These are phyloP conservation scores for Nemania abortiva DNA, from an alignment of 2,329 filamentous ascomycete species.

Conservation along the genomic window DNA sequence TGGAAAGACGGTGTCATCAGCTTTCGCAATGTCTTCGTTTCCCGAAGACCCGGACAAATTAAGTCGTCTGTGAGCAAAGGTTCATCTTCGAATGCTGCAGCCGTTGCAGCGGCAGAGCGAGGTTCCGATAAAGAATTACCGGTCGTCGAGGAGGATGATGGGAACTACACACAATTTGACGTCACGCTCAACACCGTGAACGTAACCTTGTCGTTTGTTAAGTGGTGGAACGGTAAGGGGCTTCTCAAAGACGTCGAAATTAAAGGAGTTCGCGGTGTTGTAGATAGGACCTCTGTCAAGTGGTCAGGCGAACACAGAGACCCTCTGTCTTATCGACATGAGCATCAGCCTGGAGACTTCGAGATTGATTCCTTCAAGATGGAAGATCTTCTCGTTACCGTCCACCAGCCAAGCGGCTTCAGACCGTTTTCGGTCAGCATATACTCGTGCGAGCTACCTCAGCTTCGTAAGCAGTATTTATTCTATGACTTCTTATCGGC, in stretches of 20 bases:
- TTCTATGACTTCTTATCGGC: slow-evolving; percentile 98
- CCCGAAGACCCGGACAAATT: slow-evolving; percentile 85
- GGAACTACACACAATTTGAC: slow-evolving; percentile 98
- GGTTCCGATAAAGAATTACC: slow-evolving; percentile 61
- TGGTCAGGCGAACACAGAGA: slow-evolving; percentile 79
- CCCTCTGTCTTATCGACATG: slow-evolving; percentile 87
- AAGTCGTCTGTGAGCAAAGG: slow-evolving; percentile 91
- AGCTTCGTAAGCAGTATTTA: slow-evolving; percentile 93
- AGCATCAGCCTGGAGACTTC: slow-evolving; percentile 92
- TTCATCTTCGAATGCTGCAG: slow-evolving; percentile 84
- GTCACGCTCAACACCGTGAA: slow-evolving; percentile 95
- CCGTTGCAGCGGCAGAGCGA: slow-evolving; percentile 81
- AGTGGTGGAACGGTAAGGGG: slow-evolving; percentile 98
- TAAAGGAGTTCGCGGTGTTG: slow-evolving; percentile 89
- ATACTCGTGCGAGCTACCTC: slow-evolving; percentile 93
- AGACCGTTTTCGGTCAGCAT: slow-evolving; percentile 96
- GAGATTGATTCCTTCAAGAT: slow-evolving; percentile 97
- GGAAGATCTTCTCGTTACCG: slow-evolving; percentile 89
- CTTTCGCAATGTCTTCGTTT: slow-evolving; percentile 97
- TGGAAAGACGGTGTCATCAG: slow-evolving; percentile 97
- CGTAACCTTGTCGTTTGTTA: slow-evolving; percentile 95
- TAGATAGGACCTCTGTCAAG: slow-evolving; percentile 86
- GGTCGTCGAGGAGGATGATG: slow-evolving; percentile 77
- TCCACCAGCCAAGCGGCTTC: slow-evolving; percentile 91
- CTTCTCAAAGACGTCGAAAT: slow-evolving; percentile 92